Evolutionary conservation across 768 basidiomycete species (phyloP).

Genomic region (Leucogyrophana mollusca): DNA sequence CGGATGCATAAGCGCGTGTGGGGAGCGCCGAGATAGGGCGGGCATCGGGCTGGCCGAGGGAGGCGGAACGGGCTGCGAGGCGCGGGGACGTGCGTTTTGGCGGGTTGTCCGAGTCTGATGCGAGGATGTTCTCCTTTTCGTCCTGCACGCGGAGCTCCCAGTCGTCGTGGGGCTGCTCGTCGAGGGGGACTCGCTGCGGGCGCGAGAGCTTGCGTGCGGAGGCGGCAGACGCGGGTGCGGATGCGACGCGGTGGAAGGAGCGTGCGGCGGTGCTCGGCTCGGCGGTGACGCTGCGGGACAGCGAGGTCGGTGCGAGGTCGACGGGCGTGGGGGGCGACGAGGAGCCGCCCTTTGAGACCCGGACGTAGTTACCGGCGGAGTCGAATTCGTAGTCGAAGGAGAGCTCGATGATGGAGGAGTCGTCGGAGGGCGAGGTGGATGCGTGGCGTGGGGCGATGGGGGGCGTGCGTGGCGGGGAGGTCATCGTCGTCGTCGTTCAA

Average conservation of each 20-base stretch:
- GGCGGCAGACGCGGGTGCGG: conserved; percentile 23
- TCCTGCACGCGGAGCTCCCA: conserved; percentile 29
- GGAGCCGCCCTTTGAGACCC: conserved; percentile 42
- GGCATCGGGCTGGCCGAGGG: conserved; percentile 31
- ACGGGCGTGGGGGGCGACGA: conserved; percentile 43
- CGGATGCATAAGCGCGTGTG: conserved; percentile 30
- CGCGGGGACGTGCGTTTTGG: conserved; percentile 23
- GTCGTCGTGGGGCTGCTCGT: conserved; percentile 28
- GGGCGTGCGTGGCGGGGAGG: conserved; percentile 29
- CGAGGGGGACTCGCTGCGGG: conserved; percentile 36
- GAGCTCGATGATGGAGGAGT: conserved; percentile 45
- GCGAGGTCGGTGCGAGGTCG: conserved; percentile 44
- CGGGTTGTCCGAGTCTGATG: conserved; percentile 23
- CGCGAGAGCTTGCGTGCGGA: conserved; percentile 30
- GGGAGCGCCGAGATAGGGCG: conserved; percentile 31
- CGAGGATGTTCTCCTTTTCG: conserved; percentile 37
- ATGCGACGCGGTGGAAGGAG: conserved; percentile 61
- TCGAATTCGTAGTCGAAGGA: conserved; percentile 48
- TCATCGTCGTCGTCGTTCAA: conserved; percentile 25
- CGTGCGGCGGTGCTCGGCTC: conserved; percentile 48
- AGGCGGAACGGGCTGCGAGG: conserved; percentile 29
- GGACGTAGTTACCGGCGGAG: conserved; percentile 44
- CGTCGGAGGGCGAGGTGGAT: conserved; percentile 41
- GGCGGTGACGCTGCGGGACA: conserved; percentile 68
- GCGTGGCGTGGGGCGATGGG: conserved; percentile 28